These are phyloP conservation scores for Waitea zeae DNA, from an alignment of 1,284 basidiomycete species.

Conservation along the genomic window DNA sequence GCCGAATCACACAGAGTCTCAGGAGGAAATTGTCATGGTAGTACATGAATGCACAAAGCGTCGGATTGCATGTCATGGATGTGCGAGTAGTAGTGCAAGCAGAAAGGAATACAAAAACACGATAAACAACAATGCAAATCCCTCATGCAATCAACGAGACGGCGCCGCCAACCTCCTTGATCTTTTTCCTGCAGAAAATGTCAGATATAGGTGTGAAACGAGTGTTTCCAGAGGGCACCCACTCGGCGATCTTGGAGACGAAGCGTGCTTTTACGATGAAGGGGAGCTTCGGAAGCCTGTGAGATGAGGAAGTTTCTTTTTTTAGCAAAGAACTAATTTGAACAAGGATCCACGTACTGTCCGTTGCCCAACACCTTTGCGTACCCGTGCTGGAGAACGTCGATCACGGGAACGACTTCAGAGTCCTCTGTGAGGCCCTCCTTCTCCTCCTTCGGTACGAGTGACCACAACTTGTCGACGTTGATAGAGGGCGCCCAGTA, in stretches of 20 bases:
- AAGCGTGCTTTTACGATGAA: slow-evolving; percentile 95
- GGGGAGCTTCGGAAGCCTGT: slow-evolving; percentile 62
- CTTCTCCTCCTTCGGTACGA: slow-evolving; percentile 68
- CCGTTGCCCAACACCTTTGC: slow-evolving; percentile 88
- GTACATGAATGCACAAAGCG: slow-evolving; percentile 1
- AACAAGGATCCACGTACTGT: slow-evolving; percentile 22
- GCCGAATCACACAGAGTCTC: too few species aligned
- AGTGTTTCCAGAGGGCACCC: slow-evolving; percentile 3
- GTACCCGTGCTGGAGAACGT: slow-evolving; percentile 74
- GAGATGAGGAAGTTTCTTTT: slow-evolving; percentile 1
- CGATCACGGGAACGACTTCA: slow-evolving; percentile 81
- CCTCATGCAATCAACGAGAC: slow-evolving; percentile 78
- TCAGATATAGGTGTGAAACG: slow-evolving; percentile 15
- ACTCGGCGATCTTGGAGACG: slow-evolving; percentile 83
- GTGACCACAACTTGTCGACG: slow-evolving; percentile 83
- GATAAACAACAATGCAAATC: too few species aligned
- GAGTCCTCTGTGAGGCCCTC: slow-evolving; percentile 48
- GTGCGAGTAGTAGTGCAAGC: slow-evolving; percentile 12
- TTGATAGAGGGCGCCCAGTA: slow-evolving; percentile 93
- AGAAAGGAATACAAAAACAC: slow-evolving; percentile 8
- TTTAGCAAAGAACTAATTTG: neutral
- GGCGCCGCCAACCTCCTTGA: slow-evolving; percentile 89
- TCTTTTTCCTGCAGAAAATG: slow-evolving; percentile 43
- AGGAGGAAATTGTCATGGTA: neutral
- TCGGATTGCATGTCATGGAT: slow-evolving; percentile 15